Percentiles rank a stretch among this genome's conserved stretches.
These are phyloP conservation scores for Boletus eberwhitei DNA, from an alignment of 768 basidiomycete genomes.

Conservation along the genomic window DNA sequence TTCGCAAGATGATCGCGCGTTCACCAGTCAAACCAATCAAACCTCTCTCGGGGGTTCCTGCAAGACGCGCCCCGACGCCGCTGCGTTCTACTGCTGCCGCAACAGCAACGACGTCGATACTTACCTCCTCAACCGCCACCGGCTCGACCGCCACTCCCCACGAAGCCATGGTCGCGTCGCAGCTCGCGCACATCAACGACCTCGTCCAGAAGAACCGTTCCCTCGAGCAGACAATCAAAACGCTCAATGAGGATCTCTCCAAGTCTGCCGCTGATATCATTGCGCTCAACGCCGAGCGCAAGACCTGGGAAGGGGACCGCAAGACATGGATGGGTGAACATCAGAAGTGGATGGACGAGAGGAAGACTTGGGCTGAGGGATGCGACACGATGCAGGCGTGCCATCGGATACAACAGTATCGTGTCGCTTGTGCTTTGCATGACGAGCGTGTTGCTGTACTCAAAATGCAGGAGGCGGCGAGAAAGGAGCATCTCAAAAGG, in stretches of 20 bases:
- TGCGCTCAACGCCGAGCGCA: conserved; percentile 41
- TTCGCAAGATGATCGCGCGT: conserved; percentile 26
- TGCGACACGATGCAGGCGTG: conserved; percentile 60
- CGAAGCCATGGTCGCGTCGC: conserved; percentile 54
- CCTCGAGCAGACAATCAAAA: conserved; percentile 58
- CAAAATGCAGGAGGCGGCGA: conserved; percentile 49
- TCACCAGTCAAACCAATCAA: conserved; percentile 25
- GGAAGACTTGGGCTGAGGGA: conserved; percentile 56
- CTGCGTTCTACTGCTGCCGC: conserved; percentile 17
- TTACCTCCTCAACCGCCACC: conserved; percentile 27
- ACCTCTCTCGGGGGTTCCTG: conserved; percentile 4
- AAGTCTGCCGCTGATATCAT: conserved; percentile 30
- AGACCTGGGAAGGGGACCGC: conserved; percentile 26
- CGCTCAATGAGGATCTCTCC: conserved; percentile 48
- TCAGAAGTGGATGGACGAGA: conserved; percentile 50
- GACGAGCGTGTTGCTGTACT: conserved; percentile 49
- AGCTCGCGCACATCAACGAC: conserved; percentile 69
- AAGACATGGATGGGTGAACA: conserved; percentile 21
- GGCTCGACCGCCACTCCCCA: conserved; percentile 33
- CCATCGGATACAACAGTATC: conserved; percentile 64
- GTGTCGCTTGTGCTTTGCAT: conserved; percentile 51
- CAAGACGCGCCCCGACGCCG: conserved; percentile 21
- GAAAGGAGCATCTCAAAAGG: conserved; percentile 56
- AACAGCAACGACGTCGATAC: conserved; percentile 24
- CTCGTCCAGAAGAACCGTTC: conserved; percentile 66